phyloP scores from a whole-genome alignment of 441 rosid species.

The Gossypium laxum region DNA sequence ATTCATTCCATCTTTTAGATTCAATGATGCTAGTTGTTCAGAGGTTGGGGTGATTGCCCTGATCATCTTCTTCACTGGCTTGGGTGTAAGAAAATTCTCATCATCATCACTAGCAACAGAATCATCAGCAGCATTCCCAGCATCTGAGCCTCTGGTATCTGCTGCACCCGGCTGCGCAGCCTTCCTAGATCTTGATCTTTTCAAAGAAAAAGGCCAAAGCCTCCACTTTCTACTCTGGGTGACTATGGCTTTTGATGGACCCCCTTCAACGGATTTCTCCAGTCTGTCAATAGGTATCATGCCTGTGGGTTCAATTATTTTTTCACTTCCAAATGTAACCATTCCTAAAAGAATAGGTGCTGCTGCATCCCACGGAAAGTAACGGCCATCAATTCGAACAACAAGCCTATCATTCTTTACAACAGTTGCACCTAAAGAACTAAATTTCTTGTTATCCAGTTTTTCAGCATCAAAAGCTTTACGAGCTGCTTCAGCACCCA shows the following conservation, averaged over 20 bases:
- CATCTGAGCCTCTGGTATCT: slow-evolving; percentile 22
- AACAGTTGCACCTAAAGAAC: slow-evolving; percentile 37
- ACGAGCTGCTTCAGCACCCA: slow-evolving; percentile 57
- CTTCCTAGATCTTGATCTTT: slow-evolving; percentile 39
- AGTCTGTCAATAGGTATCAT: slow-evolving; percentile 45
- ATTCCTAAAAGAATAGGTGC: slow-evolving; percentile 47
- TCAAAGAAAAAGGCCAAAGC: slow-evolving; percentile 75
- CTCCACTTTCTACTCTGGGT: slow-evolving; percentile 61
- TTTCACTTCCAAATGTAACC: slow-evolving; percentile 41
- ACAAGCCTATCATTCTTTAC: slow-evolving; percentile 49
- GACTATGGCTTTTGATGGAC: slow-evolving; percentile 29
- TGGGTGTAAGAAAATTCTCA: slow-evolving; percentile 25
- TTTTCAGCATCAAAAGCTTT: slow-evolving; percentile 50
- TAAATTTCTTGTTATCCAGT: slow-evolving; percentile 33
- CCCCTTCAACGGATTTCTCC: slow-evolving; percentile 34
- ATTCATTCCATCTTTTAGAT: slow-evolving; percentile 76
- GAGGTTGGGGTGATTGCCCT: slow-evolving; percentile 67
- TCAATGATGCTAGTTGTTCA: slow-evolving; percentile 66
- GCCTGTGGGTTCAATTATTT: slow-evolving; percentile 45
- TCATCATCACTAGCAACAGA: slow-evolving; percentile 19
- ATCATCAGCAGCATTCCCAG: slow-evolving; percentile 24
- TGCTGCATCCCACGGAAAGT: slow-evolving; percentile 61
- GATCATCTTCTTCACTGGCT: slow-evolving; percentile 42
- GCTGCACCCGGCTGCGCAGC: slow-evolving; percentile 16
- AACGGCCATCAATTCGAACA: slow-evolving; percentile 37